Percentiles rank a stretch among this genome's conserved stretches.
Evolutionary conservation across 306 rosid species (phyloP).

Genomic region (Malus asiatica): DNA sequence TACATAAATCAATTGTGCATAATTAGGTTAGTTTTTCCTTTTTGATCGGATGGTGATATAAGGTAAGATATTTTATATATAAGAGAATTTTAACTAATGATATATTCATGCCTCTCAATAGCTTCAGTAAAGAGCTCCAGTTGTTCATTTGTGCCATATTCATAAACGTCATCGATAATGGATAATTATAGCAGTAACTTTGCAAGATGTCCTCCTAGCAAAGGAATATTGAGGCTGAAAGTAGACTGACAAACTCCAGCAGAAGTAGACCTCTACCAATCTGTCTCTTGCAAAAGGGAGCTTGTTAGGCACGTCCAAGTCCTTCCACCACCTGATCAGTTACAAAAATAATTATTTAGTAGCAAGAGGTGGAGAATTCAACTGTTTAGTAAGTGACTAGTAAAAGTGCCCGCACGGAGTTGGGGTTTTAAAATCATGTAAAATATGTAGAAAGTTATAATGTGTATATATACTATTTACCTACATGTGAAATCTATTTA

Average conservation of each 20-base stretch:
- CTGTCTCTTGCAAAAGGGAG: conserved; percentile 25
- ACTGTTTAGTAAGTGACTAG: too few species aligned
- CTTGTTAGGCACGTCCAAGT: conserved; percentile 14
- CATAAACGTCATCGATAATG: not conserved
- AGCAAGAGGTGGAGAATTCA: too few species aligned
- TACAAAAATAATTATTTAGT: too few species aligned
- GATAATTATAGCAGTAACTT: not conserved
- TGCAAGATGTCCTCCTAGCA: conserved; percentile 20
- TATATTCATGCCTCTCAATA: not conserved
- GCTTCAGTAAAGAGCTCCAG: not conserved
- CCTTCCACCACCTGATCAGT: conserved; percentile 44
- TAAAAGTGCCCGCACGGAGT: too few species aligned
- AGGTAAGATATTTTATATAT: too few species aligned
- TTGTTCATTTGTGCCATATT: not conserved
- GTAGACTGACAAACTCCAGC: conserved; percentile 25
- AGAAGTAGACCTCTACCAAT: conserved; percentile 8
- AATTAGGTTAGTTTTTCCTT: too few species aligned
- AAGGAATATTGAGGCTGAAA: conserved; percentile 17
- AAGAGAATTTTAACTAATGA: too few species aligned
- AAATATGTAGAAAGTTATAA: too few species aligned
- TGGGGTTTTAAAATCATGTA: too few species aligned
- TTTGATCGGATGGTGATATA: too few species aligned
- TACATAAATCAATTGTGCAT: not conserved
- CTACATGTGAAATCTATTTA: too few species aligned
- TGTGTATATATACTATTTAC: too few species aligned